Evolutionary conservation across 805 yeast genomes (phyloP), one percentile per base, ranked within the genome.

Genomic region (Monosporozyma yasuniensis): DNA sequence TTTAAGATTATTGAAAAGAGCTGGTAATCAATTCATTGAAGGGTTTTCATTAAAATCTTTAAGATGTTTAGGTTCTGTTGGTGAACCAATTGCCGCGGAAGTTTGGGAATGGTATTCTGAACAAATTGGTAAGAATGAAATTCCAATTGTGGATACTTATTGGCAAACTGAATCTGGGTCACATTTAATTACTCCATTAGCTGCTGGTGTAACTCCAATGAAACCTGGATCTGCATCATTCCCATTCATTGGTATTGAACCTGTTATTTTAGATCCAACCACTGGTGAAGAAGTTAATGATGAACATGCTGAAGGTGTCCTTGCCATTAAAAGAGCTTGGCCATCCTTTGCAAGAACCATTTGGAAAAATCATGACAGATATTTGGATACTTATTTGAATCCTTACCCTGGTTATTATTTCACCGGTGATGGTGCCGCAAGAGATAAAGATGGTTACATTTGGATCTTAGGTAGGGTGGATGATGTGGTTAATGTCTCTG

Each of bases 121-220:
- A 55, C 73, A 76, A 58, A 78, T 84, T 59, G 93, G 91, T 60
- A 77, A 79, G 63, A 77, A 79, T 48, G 72, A 82, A 65, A 78
- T 85, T 60, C 83, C 84, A 64, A 79, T 86, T 54, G 74, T 83
- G 61, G 95, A 86, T 69, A 86, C 95, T 35, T 85, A 84, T 74
- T 86, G 95, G 95, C 90, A 84, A 73, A 86, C 95, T 3, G 95
- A 86, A 69, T 79, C 87, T 14, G 93, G 93, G 43, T 80, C 90
- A 45, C 93, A 85, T 64, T 72, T 86, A 63, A 78, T 86, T 52
- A 77, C 89, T 39, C 89, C 91, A 52, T 65, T 86, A 52, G 88
- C 93, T 46, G 83, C 82, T 58, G 82, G 82, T 56, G 76, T 83
- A 39, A 80, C 87, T 22, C 88, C 91, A 59, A 82, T 83, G 65